A percentile compares a stretch with the other conserved stretches of the same genome.
Conservation (phyloP, 306 rosid genomes). For the Cucurbita ficifolia region DNA sequence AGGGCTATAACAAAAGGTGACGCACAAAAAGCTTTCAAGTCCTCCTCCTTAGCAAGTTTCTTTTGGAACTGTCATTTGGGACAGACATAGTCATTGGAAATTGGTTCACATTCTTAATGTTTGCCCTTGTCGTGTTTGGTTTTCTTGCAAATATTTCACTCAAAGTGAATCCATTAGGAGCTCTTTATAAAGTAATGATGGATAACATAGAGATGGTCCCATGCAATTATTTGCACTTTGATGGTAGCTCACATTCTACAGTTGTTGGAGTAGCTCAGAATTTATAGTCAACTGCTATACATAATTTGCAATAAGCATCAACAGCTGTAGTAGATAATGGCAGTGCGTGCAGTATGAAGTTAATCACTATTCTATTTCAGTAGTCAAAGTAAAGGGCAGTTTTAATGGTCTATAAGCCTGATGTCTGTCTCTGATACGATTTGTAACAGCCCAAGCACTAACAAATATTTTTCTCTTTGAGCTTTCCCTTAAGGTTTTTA, state of each 20-base stretch:
- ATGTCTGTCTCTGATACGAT: too few relatives aligned
- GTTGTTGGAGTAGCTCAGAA: not conserved
- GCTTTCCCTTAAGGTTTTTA: too few relatives aligned
- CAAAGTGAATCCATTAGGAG: not conserved
- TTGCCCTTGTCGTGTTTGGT: not conserved
- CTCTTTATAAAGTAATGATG: not conserved
- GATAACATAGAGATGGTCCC: not conserved
- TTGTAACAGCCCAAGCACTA: too few relatives aligned
- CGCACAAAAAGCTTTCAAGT: not conserved
- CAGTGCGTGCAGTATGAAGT: not conserved
- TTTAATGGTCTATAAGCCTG: not conserved
- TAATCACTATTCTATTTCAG: not conserved
- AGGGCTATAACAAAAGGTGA: not conserved
- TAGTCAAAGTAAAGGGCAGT: not conserved
- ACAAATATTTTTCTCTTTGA: too few relatives aligned
- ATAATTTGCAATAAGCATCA: not conserved
- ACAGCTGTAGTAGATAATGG: not conserved
- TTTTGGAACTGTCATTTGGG: not conserved
- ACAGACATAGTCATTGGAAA: not conserved
- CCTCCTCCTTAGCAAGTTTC: not conserved
- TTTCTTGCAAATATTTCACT: not conserved
- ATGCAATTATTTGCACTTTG: not conserved
- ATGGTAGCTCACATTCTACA: not conserved
- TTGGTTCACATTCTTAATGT: not conserved
- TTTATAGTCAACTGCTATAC: not conserved